Base-by-base conservation (phyloP, 352 stramenopile genomes). In the Phytopythium delawarense region DNA sequence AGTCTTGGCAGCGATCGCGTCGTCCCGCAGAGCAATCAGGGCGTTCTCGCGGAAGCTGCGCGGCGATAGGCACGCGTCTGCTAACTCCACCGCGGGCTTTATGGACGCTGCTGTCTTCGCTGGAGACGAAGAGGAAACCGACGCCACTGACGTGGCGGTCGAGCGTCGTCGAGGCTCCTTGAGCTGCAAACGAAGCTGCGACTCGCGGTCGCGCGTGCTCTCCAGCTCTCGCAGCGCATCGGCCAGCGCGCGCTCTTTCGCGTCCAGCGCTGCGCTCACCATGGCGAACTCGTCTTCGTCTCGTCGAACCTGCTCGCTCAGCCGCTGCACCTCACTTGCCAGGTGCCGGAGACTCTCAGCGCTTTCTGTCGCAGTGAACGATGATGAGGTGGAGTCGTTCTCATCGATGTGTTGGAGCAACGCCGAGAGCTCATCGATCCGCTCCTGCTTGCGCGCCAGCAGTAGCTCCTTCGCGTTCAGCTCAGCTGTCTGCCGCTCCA, bases 21-120 rank as follows among this genome's bases (percentile, higher is more conserved):
- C 84, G 59, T 94, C 84, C 1, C 84, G 75, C 15, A 94, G 69
- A 44, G 76, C 70, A 39, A 94, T 87, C 28, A 94, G 70, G 55
- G 91, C 79, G 46, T 84, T 87, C 56, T 94, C 84, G 20, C 64
- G 73, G 53, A 88, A 94, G 64, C 82, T 90, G 0, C 82, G 79
- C 30, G 84, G 82, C 11, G 81, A 91, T 9, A 94, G 59, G 46
- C 82, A 90, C 6, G 76, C 84, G 51, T 94, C 84, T 48, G 53
- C 53, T 1, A 49, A 11, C 21, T 59, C 53, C 21, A 59, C 53
- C 0, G 34, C 5, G n/a, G 53, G 35, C 12, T 49, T 59, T 9
- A 34, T 9, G 6, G 21, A 7, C 13, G 9, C 1, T 16, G 34
- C n/a, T 1, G 53, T 13, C 39, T 59, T 59, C 7, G 13, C 13